phyloP scores from a whole-genome alignment of 2,329 filamentous ascomycete species.

The Fusarium subtropicale region DNA sequence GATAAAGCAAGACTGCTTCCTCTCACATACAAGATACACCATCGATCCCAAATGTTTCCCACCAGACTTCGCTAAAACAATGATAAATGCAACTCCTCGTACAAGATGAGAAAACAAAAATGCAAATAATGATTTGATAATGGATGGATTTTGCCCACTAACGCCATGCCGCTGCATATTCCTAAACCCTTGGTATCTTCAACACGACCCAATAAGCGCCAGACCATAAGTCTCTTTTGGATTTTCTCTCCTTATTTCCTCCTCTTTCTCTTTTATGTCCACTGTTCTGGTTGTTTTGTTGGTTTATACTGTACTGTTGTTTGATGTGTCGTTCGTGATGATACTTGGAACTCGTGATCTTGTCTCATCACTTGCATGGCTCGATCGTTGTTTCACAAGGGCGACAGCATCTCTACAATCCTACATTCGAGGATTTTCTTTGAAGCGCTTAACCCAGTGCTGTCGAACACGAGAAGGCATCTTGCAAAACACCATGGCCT shows the following conservation, averaged over 20 bases:
- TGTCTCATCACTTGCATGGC: not conserved
- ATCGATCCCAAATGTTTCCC: slow-evolving; percentile 2
- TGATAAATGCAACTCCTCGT: slow-evolving; percentile 24
- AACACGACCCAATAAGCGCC: slow-evolving; percentile 42
- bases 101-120: slow-evolving; percentile 4
- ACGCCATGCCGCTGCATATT: slow-evolving; percentile 40
- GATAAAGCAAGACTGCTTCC: not conserved
- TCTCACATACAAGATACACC: slow-evolving; percentile 10
- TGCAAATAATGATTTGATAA: not conserved
- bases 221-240: slow-evolving; percentile 37
- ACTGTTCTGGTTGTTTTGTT: slow-evolving; percentile 17
- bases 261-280: slow-evolving; percentile 5
- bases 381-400: not conserved
- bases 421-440: slow-evolving; percentile 51
- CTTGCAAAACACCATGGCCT: slow-evolving; percentile 72
- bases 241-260: not conserved
- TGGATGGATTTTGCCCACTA: slow-evolving; percentile 33
- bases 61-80: slow-evolving; percentile 28
- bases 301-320: slow-evolving; percentile 12
- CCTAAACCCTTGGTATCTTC: slow-evolving; percentile 42
- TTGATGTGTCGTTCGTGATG: not conserved
- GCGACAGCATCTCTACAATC: not conserved
- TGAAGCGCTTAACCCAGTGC: slow-evolving; percentile 67
- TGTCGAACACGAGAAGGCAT: slow-evolving; percentile 64
- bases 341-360: not conserved